Evolutionary conservation across 2,329 filamentous ascomycete species (phyloP), one percentile per base, ranked within the genome.

Genomic region (Aspergillus sp.): DNA sequence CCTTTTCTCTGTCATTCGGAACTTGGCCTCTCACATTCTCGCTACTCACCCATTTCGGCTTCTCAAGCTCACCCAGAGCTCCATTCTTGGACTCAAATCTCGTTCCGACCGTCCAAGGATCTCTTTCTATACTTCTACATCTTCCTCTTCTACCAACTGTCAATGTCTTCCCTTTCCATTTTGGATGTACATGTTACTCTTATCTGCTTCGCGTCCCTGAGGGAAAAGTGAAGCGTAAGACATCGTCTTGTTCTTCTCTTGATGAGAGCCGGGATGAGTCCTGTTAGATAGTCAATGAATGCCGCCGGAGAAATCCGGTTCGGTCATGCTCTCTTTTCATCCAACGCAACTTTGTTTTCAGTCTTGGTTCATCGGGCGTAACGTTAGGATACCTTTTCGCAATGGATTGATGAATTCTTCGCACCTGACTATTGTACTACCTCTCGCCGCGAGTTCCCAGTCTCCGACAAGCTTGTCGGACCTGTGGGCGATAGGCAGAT

Each of bases 261-360:
- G 53, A 54, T 45, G 50, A 52, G 53, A 57, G 46, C 40, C 34
- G 40, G 31, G 50, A 54, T 49, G 43, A 20, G 48, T 47, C 43
- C 25, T 56, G 50, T 58, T 50, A 52, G 29, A 56, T 58, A 56
- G 46, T 32, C 46, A 54, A 51, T 56, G 45, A 56, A 56, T 51
- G 36, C 36, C 31, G 49, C 45, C 52, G 55, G 50, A 54, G 36
- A 34, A 44, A 46, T 46, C 38, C 40, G 46, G 49, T 53, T 16
- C 38, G 50, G 32, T 50, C 49, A 41, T 50, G 32, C 41, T 45
- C 32, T 21, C 36, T 41, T 17, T 17, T 29, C 14, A 13, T 29
- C 9, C 23, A 29, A 45, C 19, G 14, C 34, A 21, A 42, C 9
- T 42, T 42, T 20, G 11, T 42, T 42, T 23, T 19, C 16, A 23